Conservation (phyloP, 345 rosid species). For the rapeseed (Brassica napus) region DNA sequence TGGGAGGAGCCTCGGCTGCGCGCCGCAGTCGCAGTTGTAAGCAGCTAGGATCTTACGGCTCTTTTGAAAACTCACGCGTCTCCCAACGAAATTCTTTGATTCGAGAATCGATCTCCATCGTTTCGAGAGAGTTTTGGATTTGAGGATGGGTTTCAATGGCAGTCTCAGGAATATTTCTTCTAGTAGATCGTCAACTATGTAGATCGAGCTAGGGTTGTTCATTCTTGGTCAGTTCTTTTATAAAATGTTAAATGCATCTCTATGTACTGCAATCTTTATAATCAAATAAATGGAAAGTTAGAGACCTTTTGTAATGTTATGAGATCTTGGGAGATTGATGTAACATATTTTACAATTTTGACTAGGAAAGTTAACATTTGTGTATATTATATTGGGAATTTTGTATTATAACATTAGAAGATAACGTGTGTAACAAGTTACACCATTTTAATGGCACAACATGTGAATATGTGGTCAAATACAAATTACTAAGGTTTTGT, state of each 20-base stretch:
- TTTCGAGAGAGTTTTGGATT: background rate
- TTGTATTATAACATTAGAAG: background rate
- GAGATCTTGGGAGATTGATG: background rate
- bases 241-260: background rate
- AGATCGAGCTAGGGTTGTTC: background rate
- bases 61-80: constrained; percentile 9
- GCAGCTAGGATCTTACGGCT: background rate
- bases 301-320: background rate
- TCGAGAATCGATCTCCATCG: background rate
- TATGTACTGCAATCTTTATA: background rate
- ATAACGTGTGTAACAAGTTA: background rate
- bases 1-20: background rate
- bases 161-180: constrained; percentile 3
- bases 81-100: background rate
- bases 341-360: background rate
- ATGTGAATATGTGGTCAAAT: background rate
- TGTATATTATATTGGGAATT: background rate
- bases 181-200: constrained; percentile 3
- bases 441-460: background rate
- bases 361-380: background rate
- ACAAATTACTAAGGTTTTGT: background rate
- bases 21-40: constrained; percentile 13
- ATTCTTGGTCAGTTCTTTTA: background rate
- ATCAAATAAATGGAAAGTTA: background rate
- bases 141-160: background rate